Percentiles rank a stretch among this genome's conserved stretches.
These are phyloP conservation scores for Casuarina glauca DNA, from an alignment of 306 rosid genomes.

Conservation along the genomic window DNA sequence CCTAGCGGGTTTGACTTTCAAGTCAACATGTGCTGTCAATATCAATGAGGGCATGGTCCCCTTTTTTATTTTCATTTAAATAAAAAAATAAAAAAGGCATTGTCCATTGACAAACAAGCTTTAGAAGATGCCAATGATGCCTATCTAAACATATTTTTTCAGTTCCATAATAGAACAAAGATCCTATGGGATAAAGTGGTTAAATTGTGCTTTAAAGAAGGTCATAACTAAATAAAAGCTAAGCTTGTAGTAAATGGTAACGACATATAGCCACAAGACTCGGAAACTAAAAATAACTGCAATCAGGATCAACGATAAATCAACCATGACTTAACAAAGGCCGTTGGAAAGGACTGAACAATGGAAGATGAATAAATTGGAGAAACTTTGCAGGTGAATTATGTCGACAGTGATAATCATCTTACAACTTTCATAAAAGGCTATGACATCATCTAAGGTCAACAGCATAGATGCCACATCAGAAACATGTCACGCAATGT, in stretches of 20 bases:
- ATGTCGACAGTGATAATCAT: not conserved
- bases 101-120: not conserved
- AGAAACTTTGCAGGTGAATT: not conserved
- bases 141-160: not conserved
- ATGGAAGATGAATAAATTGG: not conserved
- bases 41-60: too few species aligned
- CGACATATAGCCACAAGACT: not conserved
- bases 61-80: too few species aligned
- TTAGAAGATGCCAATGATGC: not conserved
- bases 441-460: not conserved
- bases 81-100: slow-evolving; percentile 8
- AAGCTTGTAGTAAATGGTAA: not conserved
- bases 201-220: not conserved
- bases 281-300: not conserved
- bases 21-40: too few species aligned
- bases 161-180: not conserved
- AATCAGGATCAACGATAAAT: not conserved
- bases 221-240: not conserved
- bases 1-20: too few species aligned
- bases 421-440: not conserved
- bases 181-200: not conserved
- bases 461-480: not conserved
- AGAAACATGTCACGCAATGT: not conserved
- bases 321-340: not conserved
- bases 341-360: not conserved